Evolutionary conservation across 331 rosid genomes (phyloP).

Genomic region (Pyrus hybrid): DNA sequence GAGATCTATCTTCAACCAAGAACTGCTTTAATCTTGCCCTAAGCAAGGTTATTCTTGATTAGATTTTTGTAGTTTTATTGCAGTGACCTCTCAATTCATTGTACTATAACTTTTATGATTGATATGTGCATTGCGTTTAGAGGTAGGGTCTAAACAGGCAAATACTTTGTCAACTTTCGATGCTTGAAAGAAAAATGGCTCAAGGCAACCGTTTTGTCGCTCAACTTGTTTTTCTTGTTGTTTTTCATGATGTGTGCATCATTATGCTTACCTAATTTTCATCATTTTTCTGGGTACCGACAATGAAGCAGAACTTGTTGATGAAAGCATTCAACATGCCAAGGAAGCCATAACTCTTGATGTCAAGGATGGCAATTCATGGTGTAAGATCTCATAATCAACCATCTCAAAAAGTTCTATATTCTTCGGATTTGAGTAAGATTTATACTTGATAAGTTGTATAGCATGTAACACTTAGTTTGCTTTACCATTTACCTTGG

Average conservation of each 20-base stretch:
- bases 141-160: constrained; percentile 65
- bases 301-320: constrained; percentile 76
- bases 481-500: too few relatives aligned
- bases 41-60: constrained; percentile 51
- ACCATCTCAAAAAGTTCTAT: not conserved
- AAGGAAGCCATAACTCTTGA: constrained; percentile 86
- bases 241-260: constrained; percentile 2
- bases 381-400: constrained; percentile 57
- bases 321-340: constrained; percentile 91
- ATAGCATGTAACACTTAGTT: not conserved
- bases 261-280: constrained; percentile 6
- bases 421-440: not conserved
- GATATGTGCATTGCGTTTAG: not conserved
- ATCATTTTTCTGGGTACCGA: constrained; percentile 42
- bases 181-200: constrained; percentile 89
- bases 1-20: constrained; percentile 74
- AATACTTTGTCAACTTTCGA: constrained; percentile 82
- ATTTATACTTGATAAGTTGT: not conserved
- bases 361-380: constrained; percentile 85
- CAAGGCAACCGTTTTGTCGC: constrained; percentile 47
- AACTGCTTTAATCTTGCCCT: constrained; percentile 76
- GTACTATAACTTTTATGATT: constrained; percentile 4
- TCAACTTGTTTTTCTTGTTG: constrained; percentile 4
- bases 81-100: not conserved
- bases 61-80: not conserved